Evolutionary conservation across 148 eudicot species (phyloP), one percentile per base, ranked within the genome.

Genomic region (Spergularia bocconei): DNA sequence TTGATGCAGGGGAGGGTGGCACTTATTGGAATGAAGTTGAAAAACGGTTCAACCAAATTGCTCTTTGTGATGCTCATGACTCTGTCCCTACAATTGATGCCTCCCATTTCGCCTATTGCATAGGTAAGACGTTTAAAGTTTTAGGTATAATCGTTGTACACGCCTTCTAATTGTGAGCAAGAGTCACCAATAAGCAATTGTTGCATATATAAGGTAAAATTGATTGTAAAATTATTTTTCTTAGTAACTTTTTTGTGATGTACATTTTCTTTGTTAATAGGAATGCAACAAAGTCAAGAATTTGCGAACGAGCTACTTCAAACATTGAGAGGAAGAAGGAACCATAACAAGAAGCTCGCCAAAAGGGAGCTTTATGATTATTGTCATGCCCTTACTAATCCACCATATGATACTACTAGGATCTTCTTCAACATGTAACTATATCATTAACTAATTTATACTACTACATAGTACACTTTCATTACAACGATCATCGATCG

Each of bases 361-460:
- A 81, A 80, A 78, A 71, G 41, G 29, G 86, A 84, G 53, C 81
- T 84, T 17, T 54, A 67, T 21, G 70, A 65, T 50, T 68, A 77
- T 59, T 80, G 81, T 79, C 66, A 33, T 75, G 77, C 67, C 38
- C 67, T 84, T 14, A 70, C 79, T 16, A 33, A 55, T 61, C 81
- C 81, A 4, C 59, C 77, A 58, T 71, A 52, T 78, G 67, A 65
- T 75, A 78, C 81, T 63, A 70, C 69, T 60, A 75, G 64, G 36
- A 23, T 78, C 59, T 75, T 84, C 62, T 84, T 84, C 66, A 75
- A 84, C 79, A 77, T 84, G 83, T 84, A 83, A 79, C 59, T 52
- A 53, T 61, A 54, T 21, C 36, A n/a, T n/a, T n/a, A n/a, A 29
- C 2, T 29, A 29, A 29, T 2, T 29, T 29, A 29, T 29, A 29